Conservation (phyloP, 768 basidiomycete species). For the Phylloporus arenicola region DNA sequence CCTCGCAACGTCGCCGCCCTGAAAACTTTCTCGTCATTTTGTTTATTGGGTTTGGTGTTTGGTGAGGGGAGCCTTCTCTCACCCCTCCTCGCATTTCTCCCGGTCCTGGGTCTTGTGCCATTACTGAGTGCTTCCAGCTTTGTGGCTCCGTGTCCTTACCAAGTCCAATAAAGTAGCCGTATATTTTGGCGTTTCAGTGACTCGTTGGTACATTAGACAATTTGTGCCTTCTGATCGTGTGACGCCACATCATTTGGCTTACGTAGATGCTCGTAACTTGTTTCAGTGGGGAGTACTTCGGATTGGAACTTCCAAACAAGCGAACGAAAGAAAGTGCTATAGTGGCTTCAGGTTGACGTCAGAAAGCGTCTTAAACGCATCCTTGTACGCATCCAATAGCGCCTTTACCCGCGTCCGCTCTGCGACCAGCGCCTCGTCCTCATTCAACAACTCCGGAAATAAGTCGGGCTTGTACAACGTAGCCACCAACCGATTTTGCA, state of each 20-base stretch:
- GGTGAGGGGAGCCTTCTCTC: not conserved
- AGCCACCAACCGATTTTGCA: conserved; percentile 95
- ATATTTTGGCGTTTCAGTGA: conserved; percentile 9
- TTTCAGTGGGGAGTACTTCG: not conserved
- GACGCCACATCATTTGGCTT: not conserved
- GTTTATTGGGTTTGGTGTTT: not conserved
- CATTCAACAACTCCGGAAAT: conserved; percentile 85
- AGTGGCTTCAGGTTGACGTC: conserved; percentile 73
- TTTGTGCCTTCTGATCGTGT: not conserved
- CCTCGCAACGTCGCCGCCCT: not conserved
- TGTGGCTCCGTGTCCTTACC: conserved; percentile 15
- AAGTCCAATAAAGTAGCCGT: conserved; percentile 21
- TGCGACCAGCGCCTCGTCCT: conserved; percentile 92
- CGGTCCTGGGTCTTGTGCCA: conserved; percentile 6
- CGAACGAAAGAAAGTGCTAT: conserved; percentile 17
- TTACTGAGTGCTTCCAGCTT: conserved; percentile 15
- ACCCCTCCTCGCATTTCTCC: not conserved
- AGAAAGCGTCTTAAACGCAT: conserved; percentile 81
- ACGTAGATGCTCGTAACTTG: not conserved
- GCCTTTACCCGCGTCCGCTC: conserved; percentile 93
- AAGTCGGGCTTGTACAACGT: conserved; percentile 91
- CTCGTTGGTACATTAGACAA: not conserved
- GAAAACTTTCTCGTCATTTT: conserved; percentile 1
- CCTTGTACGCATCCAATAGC: conserved; percentile 92
- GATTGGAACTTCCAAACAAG: not conserved